phyloP scores from a whole-genome alignment of 768 basidiomycete species.

The Tylopilus felleus region DNA sequence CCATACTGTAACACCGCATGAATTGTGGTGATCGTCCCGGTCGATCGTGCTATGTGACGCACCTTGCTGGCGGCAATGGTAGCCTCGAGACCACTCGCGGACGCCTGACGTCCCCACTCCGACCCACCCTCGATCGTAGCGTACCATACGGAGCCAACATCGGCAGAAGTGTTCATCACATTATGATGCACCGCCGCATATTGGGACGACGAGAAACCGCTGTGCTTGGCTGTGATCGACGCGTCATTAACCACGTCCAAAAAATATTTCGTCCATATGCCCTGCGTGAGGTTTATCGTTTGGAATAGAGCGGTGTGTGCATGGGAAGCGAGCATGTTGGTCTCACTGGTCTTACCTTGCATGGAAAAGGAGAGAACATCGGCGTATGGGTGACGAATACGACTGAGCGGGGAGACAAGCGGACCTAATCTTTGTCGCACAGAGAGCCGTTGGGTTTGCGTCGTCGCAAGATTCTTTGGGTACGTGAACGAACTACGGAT shows the following conservation, averaged over 20 bases:
- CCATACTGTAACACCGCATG: too few species aligned
- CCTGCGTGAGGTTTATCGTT: background rate
- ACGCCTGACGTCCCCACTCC: constrained; percentile 28
- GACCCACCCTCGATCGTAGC: constrained; percentile 27
- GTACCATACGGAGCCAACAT: constrained; percentile 41
- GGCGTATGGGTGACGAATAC: background rate
- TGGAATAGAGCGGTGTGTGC: too few species aligned
- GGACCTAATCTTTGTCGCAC: constrained; percentile 47
- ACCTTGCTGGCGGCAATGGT: constrained; percentile 29
- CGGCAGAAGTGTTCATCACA: constrained; percentile 37
- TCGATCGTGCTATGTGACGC: background rate
- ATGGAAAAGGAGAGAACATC: background rate
- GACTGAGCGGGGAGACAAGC: background rate
- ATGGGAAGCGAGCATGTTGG: too few species aligned
- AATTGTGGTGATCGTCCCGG: too few species aligned
- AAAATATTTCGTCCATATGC: constrained; percentile 53
- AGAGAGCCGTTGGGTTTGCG: constrained; percentile 35
- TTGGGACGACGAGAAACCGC: constrained; percentile 34
- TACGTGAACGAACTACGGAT: constrained; percentile 38
- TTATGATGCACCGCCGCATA: constrained; percentile 36
- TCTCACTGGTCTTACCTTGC: constrained; percentile 29
- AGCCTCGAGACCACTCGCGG: constrained; percentile 30
- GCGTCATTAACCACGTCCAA: constrained; percentile 44
- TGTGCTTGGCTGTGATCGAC: constrained; percentile 43
- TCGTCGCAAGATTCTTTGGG: constrained; percentile 54